Percentiles rank a stretch among this genome's conserved stretches.
phyloP scores from a whole-genome alignment of 2,329 filamentous ascomycete species.

The Phialemonium atrogriseum region DNA sequence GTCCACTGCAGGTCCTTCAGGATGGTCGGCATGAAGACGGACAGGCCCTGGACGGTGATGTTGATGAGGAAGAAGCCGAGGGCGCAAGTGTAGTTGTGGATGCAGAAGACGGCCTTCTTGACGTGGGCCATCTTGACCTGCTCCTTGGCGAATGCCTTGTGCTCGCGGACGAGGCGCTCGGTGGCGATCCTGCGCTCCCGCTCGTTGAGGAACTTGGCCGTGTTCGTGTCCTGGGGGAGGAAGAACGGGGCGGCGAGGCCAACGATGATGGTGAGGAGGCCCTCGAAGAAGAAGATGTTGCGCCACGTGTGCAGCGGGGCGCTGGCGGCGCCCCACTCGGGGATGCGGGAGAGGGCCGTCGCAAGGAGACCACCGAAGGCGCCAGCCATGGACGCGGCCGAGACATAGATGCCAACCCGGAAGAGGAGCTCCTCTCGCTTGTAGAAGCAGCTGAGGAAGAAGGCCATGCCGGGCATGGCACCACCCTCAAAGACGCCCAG shows the following conservation, averaged over 20 bases:
- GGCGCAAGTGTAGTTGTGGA: constrained; percentile 52
- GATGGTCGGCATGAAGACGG: constrained; percentile 41
- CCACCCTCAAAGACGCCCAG: constrained; percentile 49
- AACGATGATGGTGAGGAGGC: constrained; percentile 41
- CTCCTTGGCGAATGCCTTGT: constrained; percentile 35
- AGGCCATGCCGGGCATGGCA: constrained; percentile 49
- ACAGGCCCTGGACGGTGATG: constrained; percentile 47
- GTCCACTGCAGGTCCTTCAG: constrained; percentile 32
- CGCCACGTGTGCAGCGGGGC: constrained; percentile 41
- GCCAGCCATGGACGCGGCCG: constrained; percentile 44
- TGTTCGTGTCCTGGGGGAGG: constrained; percentile 40
- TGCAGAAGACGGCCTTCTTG: constrained; percentile 41
- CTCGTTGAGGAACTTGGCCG: constrained; percentile 40
- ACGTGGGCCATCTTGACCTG: constrained; percentile 39
- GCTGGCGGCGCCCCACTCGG: constrained; percentile 37
- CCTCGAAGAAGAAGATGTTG: constrained; percentile 58
- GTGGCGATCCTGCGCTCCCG: constrained; percentile 46
- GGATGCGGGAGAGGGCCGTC: constrained; percentile 40
- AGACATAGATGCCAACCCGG: constrained; percentile 47
- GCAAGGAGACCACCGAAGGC: constrained; percentile 50
- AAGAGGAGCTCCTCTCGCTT: constrained; percentile 47
- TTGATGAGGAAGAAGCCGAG: constrained; percentile 52
- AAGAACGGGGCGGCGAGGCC: constrained; percentile 39
- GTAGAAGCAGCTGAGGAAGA: constrained; percentile 49
- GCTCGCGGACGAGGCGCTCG: constrained; percentile 41